phyloP scores from a whole-genome alignment of 140 eudicot species.

The Stevia rebaudiana region DNA sequence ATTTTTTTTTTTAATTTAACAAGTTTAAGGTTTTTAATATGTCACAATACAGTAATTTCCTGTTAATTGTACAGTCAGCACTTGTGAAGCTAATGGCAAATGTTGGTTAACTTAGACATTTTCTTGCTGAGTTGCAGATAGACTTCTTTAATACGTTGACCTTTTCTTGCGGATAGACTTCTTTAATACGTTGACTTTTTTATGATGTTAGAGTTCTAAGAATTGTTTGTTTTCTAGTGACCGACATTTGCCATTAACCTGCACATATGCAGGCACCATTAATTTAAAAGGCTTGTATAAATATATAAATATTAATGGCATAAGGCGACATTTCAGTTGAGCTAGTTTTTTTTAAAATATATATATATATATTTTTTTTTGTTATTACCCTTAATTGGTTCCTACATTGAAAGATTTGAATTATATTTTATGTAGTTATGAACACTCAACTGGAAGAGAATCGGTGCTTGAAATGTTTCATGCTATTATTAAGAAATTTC shows the following conservation, averaged over 20 bases:
- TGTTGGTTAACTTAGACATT: background rate
- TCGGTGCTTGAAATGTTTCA: slow-evolving; percentile 78
- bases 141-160: too few relatives aligned
- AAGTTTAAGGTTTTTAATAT: background rate
- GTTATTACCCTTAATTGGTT: background rate
- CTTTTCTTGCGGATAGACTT: too few relatives aligned
- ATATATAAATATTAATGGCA: background rate
- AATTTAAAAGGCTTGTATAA: background rate
- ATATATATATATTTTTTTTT: background rate
- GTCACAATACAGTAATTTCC: background rate
- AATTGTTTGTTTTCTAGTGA: background rate
- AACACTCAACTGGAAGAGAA: slow-evolving; percentile 77
- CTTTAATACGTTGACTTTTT: too few relatives aligned
- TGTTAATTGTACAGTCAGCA: background rate
- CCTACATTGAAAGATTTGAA: background rate
- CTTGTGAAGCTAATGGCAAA: background rate
- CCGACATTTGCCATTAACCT: background rate
- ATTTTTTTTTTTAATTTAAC: background rate
- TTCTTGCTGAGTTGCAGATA: background rate
- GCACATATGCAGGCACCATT: background rate
- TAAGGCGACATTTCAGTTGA: background rate
- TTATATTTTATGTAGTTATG: slow-evolving; percentile 46
- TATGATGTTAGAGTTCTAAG: background rate
- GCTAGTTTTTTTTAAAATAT: background rate
- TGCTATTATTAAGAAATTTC: slow-evolving; percentile 61